A percentile compares a stretch with the other conserved stretches of the same genome.
These are phyloP conservation scores for Tinospora cordifolia DNA, from an alignment of 164 flowering plant species.

Conservation along the genomic window DNA sequence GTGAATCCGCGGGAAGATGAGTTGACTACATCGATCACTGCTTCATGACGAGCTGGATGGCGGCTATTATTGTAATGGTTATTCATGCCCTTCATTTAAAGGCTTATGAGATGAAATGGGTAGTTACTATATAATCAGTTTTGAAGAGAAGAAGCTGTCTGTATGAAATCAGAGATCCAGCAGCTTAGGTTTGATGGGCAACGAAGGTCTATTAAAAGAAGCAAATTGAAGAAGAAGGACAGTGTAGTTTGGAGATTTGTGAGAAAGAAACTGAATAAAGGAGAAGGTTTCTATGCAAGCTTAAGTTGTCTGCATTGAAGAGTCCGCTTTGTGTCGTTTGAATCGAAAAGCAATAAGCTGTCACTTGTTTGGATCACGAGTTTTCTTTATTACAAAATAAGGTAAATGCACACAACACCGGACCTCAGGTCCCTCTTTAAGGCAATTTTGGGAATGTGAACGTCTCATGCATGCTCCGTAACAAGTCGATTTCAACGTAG, in stretches of 20 bases:
- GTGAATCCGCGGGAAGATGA: conserved; percentile 26
- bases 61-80: conserved; percentile 12
- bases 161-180: not conserved
- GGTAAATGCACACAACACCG: not conserved
- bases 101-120: not conserved
- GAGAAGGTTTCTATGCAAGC: conserved; percentile 35
- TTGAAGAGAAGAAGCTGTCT: not conserved
- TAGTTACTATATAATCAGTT: not conserved
- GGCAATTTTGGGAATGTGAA: not conserved
- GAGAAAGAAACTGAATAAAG: conserved; percentile 16
- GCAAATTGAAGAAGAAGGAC: no score
- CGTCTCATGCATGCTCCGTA: not conserved
- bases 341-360: conserved; percentile 17
- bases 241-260: not conserved
- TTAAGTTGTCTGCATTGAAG: conserved; percentile 29
- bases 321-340: conserved; percentile 27
- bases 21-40: conserved; percentile 42
- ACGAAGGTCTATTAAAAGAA: conserved; percentile 15
- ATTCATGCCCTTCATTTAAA: conserved; percentile 11
- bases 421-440: not conserved
- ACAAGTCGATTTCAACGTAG: conserved; percentile 4
- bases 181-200: conserved; percentile 5
- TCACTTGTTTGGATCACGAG: conserved; percentile 19
- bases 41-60: conserved; percentile 19
- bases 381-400: not conserved